Percentiles rank a stretch among this genome's conserved stretches.
These are phyloP conservation scores for Rhizoctonia solani DNA, from an alignment of 1,284 basidiomycete genomes.

Conservation along the genomic window DNA sequence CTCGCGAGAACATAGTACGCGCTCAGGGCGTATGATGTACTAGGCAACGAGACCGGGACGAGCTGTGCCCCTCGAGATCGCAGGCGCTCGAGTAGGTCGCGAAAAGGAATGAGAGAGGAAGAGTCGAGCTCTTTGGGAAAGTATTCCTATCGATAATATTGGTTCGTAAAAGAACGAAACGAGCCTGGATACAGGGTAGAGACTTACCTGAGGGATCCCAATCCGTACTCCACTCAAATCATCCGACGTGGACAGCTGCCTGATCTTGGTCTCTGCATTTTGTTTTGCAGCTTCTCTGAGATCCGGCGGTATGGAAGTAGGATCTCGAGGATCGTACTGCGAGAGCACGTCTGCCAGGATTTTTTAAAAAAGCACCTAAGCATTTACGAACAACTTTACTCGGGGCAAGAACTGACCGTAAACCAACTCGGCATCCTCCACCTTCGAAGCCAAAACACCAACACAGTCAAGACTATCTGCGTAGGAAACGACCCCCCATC, in stretches of 20 bases:
- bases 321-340: slow-evolving; percentile 72
- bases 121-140: slow-evolving; percentile 73
- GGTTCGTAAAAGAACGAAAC: background rate
- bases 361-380: background rate
- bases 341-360: slow-evolving; percentile 70
- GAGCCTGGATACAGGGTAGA: too few species aligned
- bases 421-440: slow-evolving; percentile 56
- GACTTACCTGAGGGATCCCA: slow-evolving; percentile 59
- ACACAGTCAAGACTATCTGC: slow-evolving; percentile 96
- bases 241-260: background rate
- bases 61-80: slow-evolving; percentile 65
- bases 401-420: slow-evolving; percentile 58
- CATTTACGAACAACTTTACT: background rate
- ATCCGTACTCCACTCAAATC: slow-evolving; percentile 56
- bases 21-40: slow-evolving; percentile 78
- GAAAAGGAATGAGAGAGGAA: slow-evolving; percentile 55
- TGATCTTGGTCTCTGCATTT: background rate
- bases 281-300: slow-evolving; percentile 45
- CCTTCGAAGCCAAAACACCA: slow-evolving; percentile 71
- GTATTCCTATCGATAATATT: slow-evolving; percentile 62
- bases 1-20: slow-evolving; percentile 95
- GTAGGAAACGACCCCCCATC: slow-evolving; percentile 90
- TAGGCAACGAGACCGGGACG: slow-evolving; percentile 76
- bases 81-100: slow-evolving; percentile 57
- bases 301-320: slow-evolving; percentile 65